Evolutionary conservation across 2,329 filamentous ascomycete genomes (phyloP).

Genomic region (Aspergillus pseudoglaucus): DNA sequence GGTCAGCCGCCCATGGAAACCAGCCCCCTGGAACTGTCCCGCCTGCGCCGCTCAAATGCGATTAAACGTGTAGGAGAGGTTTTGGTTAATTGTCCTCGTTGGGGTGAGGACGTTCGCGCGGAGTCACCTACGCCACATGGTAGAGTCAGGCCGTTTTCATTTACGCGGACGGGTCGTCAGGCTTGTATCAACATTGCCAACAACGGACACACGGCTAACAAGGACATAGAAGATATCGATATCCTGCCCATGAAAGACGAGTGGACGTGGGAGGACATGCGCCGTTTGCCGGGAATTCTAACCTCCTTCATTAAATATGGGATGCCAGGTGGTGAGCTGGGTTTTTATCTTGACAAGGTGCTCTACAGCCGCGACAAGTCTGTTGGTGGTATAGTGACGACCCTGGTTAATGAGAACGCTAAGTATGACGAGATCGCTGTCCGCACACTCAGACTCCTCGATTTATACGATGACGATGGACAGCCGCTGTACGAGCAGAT

Average conservation of each 20-base stretch:
- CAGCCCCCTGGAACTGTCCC: neutral
- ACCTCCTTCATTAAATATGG: neutral
- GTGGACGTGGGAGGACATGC: neutral
- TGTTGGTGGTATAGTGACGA: slow-evolving; percentile 8
- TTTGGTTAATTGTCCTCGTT: neutral
- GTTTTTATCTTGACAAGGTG: slow-evolving; percentile 5
- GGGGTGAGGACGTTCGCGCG: neutral
- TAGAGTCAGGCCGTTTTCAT: too few species aligned
- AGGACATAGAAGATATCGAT: too few species aligned
- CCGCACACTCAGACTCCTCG: slow-evolving; percentile 5
- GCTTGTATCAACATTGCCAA: too few species aligned
- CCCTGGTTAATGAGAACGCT: slow-evolving; percentile 2
- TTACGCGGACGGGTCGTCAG: too few species aligned
- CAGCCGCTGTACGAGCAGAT: neutral
- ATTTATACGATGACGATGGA: slow-evolving; percentile 3
- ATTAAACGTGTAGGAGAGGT: neutral
- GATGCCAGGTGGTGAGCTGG: slow-evolving; percentile 8
- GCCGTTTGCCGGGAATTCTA: neutral
- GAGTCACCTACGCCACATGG: too few species aligned
- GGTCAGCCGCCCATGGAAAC: neutral
- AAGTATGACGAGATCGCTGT: slow-evolving; percentile 9
- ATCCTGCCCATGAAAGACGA: neutral
- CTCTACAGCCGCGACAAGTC: slow-evolving; percentile 7
- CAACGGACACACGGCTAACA: too few species aligned
- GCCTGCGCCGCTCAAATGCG: neutral